phyloP scores from a whole-genome alignment of 192 early-diverging fungal species.

The Fimicolochytrium jonesii region DNA sequence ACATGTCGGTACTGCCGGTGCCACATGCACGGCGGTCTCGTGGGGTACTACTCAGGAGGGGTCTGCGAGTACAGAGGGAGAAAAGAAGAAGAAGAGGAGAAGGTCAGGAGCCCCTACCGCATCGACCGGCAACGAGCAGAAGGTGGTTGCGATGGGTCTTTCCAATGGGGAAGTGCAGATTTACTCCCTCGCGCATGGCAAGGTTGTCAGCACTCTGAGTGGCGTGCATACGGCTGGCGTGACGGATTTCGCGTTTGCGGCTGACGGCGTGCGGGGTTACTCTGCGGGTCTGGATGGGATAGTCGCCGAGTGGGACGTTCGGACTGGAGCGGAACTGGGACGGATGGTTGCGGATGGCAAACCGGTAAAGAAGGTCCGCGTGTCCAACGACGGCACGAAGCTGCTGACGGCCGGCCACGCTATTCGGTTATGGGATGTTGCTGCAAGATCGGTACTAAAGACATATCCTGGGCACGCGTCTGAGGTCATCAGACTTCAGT shows the following conservation, averaged over 20 bases:
- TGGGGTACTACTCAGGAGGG: neutral
- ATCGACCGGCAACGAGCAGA: neutral
- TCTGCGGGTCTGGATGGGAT: constrained; percentile 24
- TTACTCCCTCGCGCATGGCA: constrained; percentile 17
- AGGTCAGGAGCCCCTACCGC: neutral
- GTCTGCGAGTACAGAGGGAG: neutral
- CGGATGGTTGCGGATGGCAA: constrained; percentile 13
- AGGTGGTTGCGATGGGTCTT: constrained; percentile 17
- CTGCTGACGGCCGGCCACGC: constrained; percentile 15
- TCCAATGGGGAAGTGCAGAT: constrained; percentile 20
- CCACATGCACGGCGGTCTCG: constrained; percentile 3
- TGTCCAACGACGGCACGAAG: neutral
- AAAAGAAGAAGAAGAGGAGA: constrained; percentile 18
- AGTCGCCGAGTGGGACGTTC: constrained; percentile 31
- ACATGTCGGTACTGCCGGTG: neutral
- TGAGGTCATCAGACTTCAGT: constrained; percentile 9
- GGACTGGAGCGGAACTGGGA: constrained; percentile 19
- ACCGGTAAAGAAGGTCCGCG: neutral
- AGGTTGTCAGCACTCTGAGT: constrained; percentile 13
- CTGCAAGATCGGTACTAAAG: constrained; percentile 8
- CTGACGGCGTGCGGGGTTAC: constrained; percentile 18
- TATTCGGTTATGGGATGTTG: constrained; percentile 18
- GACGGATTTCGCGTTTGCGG: constrained; percentile 24
- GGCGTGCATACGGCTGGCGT: constrained; percentile 23
- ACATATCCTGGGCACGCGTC: constrained; percentile 39